These are phyloP conservation scores for Thermochaetoides thermophila DNA, from an alignment of 495 filamentous ascomycete species.

Conservation along the genomic window DNA sequence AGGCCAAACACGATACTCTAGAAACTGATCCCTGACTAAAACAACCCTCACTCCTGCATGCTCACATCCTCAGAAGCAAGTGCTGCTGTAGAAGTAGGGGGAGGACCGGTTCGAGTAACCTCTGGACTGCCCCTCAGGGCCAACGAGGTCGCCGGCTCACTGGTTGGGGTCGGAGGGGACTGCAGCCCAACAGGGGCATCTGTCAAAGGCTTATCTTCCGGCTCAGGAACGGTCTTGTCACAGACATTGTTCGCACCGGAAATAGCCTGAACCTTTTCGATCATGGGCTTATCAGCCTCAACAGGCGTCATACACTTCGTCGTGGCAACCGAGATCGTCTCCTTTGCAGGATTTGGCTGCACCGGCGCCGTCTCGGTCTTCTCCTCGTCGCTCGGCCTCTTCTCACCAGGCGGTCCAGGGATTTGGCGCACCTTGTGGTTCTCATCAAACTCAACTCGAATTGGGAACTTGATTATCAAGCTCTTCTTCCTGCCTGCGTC, in stretches of 20 bases:
- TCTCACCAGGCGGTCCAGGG: conserved; percentile 14
- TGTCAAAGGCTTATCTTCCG: neutral
- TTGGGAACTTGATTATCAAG: conserved; percentile 50
- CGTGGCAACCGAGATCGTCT: conserved; percentile 18
- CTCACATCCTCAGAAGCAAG: too few relatives aligned
- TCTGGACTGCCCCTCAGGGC: conserved; percentile 41
- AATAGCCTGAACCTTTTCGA: too few relatives aligned
- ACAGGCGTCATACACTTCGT: neutral
- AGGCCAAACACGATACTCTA: neutral
- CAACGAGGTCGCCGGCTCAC: conserved; percentile 24
- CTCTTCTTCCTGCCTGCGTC: conserved; percentile 22
- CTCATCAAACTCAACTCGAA: conserved; percentile 19
- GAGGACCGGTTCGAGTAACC: too few relatives aligned
- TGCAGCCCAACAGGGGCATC: conserved; percentile 5
- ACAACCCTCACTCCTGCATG: too few relatives aligned
- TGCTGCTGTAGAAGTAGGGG: too few relatives aligned
- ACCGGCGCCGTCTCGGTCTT: conserved; percentile 8
- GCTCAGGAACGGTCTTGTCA: too few relatives aligned
- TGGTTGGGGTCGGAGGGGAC: conserved; percentile 12
- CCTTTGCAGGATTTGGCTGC: conserved; percentile 9
- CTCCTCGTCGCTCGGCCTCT: conserved; percentile 5
- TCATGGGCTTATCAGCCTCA: too few relatives aligned
- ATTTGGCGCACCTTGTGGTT: conserved; percentile 15
- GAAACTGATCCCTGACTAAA: neutral
- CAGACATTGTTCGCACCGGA: too few relatives aligned